Evolutionary conservation across 139 green algal genomes (phyloP), one percentile per base, ranked within the genome.

Genomic region (Zygnema cylindricum): DNA sequence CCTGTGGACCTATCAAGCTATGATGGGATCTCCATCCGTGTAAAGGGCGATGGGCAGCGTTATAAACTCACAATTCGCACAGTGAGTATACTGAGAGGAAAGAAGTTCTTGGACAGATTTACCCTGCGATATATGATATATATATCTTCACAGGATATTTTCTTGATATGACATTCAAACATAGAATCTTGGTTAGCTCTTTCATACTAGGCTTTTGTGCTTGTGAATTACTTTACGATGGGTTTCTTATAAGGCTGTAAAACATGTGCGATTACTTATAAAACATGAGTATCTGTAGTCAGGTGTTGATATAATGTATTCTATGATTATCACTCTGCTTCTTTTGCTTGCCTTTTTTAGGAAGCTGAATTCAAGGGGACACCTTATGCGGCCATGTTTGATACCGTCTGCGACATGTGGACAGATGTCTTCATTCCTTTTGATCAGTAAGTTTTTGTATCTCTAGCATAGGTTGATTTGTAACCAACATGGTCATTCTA

Each of bases 11-110:
- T 84, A 22, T 84, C 84, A 25, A 39, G 25, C 77, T 87, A 49
- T 55, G 86, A 90, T 42, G 86, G 86, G n/a, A 73, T 90, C n/a
- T 39, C 88, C 54, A 86, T 98, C 75, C 86, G 93, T 1, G 55
- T 98, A 25, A 93, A 84, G 23, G 95, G 95, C 25, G 92, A 96
- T 69, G 95, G 95, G 0, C 91, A 95, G 90, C 93, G 96, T 0
- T 98, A 97, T 94, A 98, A 98, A 93, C 84, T 95, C 82, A 97
- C 96, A 83, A 76, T 98, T 36, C 86, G 95, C 2, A 92, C 87
- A n/a, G n/a, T n/a, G n/a, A n/a, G n/a, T n/a, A n/a, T n/a, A n/a
- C n/a, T n/a, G 55, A 86, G 79, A 77, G 41, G 76, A 32, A 32
- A 57, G 33, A 32, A 77, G 33, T 43, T 33, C 38, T 2, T 43